Base-by-base conservation (phyloP, 2,329 filamentous ascomycete genomes). In the Aspergillus calidoustus region DNA sequence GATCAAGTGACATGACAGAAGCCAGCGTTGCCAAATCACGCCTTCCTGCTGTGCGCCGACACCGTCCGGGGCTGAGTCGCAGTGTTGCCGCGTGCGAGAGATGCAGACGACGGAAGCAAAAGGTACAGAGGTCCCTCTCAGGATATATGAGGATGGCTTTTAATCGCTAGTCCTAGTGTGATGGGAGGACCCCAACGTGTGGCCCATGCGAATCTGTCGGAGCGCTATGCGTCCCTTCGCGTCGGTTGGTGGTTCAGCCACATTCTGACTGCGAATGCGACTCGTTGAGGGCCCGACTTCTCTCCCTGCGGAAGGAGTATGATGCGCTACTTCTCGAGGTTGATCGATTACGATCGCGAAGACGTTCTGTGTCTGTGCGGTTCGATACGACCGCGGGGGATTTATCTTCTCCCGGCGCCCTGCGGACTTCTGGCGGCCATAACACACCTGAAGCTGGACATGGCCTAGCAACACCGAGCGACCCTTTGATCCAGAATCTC, bases 41-140 rank as follows among this genome's bases (percentile, higher is more conserved):
- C 25, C 17, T 31, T 38, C 50, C 50, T 34, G 17, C 50, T 23
- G 50, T 54, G 67, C 66, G 43, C 68, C 59, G 31, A 65, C 56
- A 23, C 57, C 64, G 3, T 52, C 57, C 15, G 58, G 53, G 54
- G 28, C 25, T 79, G 22, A 66, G 65, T 44, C 63, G 25, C n/a
- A 76, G 53, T 60, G 75, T 71, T 6, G 53, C 47, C 19, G 58
- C 59, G 4, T 74, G 19, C 59, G 58, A 28, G 60, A 49, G 50
- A 74, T 69, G 28, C 68, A 56, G 13, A 72, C 38, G 8, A 60
- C 68, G 28, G 44, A 59, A 30, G 25, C 51, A 57, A 62, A 62
- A 62, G 31, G 60, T 59, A 23, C 43, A 50, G 19, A 15, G 28
- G 13, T 9, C 25, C n/a, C 7, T 28, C 15, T 47, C 8, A 4